These are phyloP conservation scores for Leccinum longicurvipes DNA, from an alignment of 768 basidiomycete species.

Conservation along the genomic window DNA sequence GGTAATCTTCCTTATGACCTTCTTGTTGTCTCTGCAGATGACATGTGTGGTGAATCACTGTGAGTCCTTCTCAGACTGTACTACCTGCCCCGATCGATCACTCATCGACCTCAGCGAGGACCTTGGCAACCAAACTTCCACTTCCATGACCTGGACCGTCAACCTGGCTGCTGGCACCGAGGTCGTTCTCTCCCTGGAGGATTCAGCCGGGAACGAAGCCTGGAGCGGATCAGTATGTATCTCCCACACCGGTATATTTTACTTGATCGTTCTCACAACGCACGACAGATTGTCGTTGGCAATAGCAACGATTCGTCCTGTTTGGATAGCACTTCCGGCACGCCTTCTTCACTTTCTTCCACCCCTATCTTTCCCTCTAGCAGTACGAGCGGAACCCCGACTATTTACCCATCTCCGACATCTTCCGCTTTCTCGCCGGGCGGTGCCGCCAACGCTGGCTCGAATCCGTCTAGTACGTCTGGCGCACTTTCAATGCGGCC, in stretches of 20 bases:
- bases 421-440: constrained; percentile 15
- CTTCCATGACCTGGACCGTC: constrained; percentile 39
- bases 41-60: constrained; percentile 61
- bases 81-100: neutral
- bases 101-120: constrained; percentile 44
- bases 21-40: constrained; percentile 46
- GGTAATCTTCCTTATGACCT: constrained; percentile 54
- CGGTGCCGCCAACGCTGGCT: constrained; percentile 36
- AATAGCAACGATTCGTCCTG: constrained; percentile 38
- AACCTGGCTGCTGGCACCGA: constrained; percentile 44
- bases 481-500: constrained; percentile 26
- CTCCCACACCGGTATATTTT: neutral
- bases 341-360: constrained; percentile 8
- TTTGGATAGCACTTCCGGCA: constrained; percentile 18
- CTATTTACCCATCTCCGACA: constrained; percentile 9
- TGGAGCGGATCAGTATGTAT: constrained; percentile 61
- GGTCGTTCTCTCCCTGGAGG: constrained; percentile 52
- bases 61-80: constrained; percentile 32
- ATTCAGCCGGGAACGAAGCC: constrained; percentile 53
- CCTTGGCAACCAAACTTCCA: constrained; percentile 51
- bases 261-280: neutral
- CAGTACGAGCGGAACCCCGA: neutral
- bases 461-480: constrained; percentile 9
- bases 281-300: constrained; percentile 35
- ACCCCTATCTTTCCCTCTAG: neutral